Evolutionary conservation across 331 rosid genomes (phyloP).

Genomic region (Saraca asoca): DNA sequence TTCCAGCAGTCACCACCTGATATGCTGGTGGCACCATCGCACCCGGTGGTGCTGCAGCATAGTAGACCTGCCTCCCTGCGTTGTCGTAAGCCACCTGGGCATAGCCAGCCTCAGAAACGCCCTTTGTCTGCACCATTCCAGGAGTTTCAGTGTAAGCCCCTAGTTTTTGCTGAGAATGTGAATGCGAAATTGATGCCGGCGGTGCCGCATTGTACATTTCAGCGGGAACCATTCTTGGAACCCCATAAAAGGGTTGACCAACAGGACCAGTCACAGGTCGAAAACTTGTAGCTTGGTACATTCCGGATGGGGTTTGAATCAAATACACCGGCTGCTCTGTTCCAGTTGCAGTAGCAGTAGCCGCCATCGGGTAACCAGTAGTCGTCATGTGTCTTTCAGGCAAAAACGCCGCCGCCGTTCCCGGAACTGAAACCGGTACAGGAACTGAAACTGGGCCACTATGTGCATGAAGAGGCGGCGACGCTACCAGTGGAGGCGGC

Average conservation of each 20-base stretch:
- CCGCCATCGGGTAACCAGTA: conserved; percentile 40
- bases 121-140: conserved; percentile 26
- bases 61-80: conserved; percentile 32
- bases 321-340: conserved; percentile 63
- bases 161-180: conserved; percentile 30
- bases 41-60: conserved; percentile 38
- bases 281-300: conserved; percentile 57
- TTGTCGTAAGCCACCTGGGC: conserved; percentile 30
- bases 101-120: conserved; percentile 37
- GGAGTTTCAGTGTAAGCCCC: conserved; percentile 30
- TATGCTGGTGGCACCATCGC: conserved; percentile 39
- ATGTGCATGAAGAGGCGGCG: not conserved
- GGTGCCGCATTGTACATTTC: conserved; percentile 40
- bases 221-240: conserved; percentile 52
- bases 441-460: conserved; percentile 29
- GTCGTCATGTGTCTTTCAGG: conserved; percentile 49
- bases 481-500: conserved; percentile 26
- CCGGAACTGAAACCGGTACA: conserved; percentile 22
- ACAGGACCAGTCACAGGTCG: conserved; percentile 56
- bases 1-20: conserved; percentile 37
- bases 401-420: conserved; percentile 36
- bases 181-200: conserved; percentile 28
- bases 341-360: conserved; percentile 34
- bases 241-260: conserved; percentile 56
- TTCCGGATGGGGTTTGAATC: conserved; percentile 56